phyloP scores from a whole-genome alignment of 2,329 filamentous ascomycete genomes.

The Chaetothyriales sp. region DNA sequence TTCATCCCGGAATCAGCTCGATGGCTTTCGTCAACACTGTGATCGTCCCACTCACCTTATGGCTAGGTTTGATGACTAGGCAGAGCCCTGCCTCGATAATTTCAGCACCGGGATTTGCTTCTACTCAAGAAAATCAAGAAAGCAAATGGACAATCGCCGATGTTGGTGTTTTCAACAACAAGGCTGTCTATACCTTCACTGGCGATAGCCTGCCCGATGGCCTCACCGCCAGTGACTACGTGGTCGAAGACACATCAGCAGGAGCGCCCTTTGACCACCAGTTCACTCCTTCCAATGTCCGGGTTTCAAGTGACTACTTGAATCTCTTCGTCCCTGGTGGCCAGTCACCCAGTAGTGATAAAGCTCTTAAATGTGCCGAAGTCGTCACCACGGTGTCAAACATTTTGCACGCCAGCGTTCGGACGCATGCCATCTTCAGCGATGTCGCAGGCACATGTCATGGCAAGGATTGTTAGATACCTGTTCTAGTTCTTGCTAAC shows the following conservation, averaged over 20 bases:
- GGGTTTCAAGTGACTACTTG: slow-evolving; percentile 7
- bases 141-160: slow-evolving; percentile 9
- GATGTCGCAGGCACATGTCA: slow-evolving; percentile 14
- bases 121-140: not conserved
- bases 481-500: not conserved
- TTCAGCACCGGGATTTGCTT: not conserved
- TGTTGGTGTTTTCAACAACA: slow-evolving; percentile 10
- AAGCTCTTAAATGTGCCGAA: slow-evolving; percentile 11
- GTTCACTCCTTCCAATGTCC: slow-evolving; percentile 12
- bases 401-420: slow-evolving; percentile 15
- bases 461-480: slow-evolving; percentile 4
- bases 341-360: slow-evolving; percentile 4
- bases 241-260: slow-evolving; percentile 2
- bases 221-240: slow-evolving; percentile 11
- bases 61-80: not conserved
- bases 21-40: not conserved
- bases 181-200: slow-evolving; percentile 10
- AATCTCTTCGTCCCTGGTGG: slow-evolving; percentile 12
- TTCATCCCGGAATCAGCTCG: not conserved
- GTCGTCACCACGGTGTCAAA: slow-evolving; percentile 9
- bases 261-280: slow-evolving; percentile 8
- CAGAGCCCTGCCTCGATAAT: not conserved
- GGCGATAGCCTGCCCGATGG: slow-evolving; percentile 8
- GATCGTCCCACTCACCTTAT: not conserved
- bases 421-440: slow-evolving; percentile 14